Conservation (phyloP, 805 yeast species). For the Debaryomyces tyrocola region DNA sequence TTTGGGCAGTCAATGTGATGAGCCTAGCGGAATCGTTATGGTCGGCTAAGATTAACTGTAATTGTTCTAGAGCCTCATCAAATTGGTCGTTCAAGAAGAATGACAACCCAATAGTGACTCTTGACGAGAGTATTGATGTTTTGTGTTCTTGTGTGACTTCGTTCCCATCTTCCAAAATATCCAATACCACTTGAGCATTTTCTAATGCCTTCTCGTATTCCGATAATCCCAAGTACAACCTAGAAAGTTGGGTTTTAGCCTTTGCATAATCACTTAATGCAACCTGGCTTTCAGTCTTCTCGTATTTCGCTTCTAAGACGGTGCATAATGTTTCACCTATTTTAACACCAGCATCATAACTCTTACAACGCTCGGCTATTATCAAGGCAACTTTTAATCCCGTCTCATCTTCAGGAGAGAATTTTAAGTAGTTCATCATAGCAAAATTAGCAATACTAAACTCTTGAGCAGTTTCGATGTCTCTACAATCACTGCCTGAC, state of each 20-base stretch:
- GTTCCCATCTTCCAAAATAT: slow-evolving; percentile 42
- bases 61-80: slow-evolving; percentile 64
- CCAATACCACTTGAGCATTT: slow-evolving; percentile 55
- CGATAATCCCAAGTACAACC: slow-evolving; percentile 63
- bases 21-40: slow-evolving; percentile 63
- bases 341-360: slow-evolving; percentile 53
- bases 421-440: slow-evolving; percentile 62
- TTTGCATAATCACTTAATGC: slow-evolving; percentile 52
- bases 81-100: slow-evolving; percentile 63
- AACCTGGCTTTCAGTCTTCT: slow-evolving; percentile 48
- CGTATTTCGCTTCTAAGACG: slow-evolving; percentile 56
- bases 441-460: slow-evolving; percentile 66
- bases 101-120: slow-evolving; percentile 71
- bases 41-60: slow-evolving; percentile 55
- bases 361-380: slow-evolving; percentile 69
- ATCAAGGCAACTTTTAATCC: slow-evolving; percentile 58
- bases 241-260: slow-evolving; percentile 68
- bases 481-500: slow-evolving; percentile 47
- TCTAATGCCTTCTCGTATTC: slow-evolving; percentile 61
- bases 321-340: slow-evolving; percentile 47
- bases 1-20: slow-evolving; percentile 74
- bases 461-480: slow-evolving; percentile 62
- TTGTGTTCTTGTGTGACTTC: slow-evolving; percentile 18
- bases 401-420: slow-evolving; percentile 54
- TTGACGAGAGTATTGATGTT: slow-evolving; percentile 50